Evolutionary conservation across 2,329 filamentous ascomycete genomes (phyloP), one percentile per base, ranked within the genome.

Genomic region (Chrysosporium keratinophilum): DNA sequence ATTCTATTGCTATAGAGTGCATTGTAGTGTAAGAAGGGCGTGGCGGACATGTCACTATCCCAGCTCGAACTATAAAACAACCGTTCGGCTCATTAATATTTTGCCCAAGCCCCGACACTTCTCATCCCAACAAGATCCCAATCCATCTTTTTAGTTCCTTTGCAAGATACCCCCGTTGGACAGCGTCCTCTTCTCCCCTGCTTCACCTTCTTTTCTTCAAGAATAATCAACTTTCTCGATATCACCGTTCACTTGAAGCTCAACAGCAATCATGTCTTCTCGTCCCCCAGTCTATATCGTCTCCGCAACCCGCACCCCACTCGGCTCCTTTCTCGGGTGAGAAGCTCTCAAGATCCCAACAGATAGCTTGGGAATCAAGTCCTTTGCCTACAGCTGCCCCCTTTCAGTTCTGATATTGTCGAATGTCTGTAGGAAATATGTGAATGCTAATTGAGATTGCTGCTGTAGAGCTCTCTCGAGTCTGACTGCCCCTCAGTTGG

Each of bases 281-380:
- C 80, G 90, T 60, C 85, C 88, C 61, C 80, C 89, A 56, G 91
- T 98, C 61, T 98, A 98, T 76, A 96, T 98, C 67, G 89, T 96
- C 67, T 93, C 93, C 56, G 85, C 84, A 60, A 87, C 83, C 66
- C 83, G 90, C 73, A 98, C 93, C 60, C 93, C 93, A 51, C 79
- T 95, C 61, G 93, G 93, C 65, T 90, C 87, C 61, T 98, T 98
- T 75, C 81, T 95, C 66, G 93, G 93, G 88, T 95, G 74, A 71
- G 79, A 62, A 57, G 42, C 34, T 47, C 34, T 28, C 34, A 37
- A 14, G n/a, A 15, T 44, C 34, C 10, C 35, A 41, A 50, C 23
- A 28, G 3, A 28, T 19, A 7, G 5, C 23, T 31, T 9, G 12
- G 3, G 3, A 5, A 20, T 3, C 17, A 17, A 14, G 10, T 12